Evolutionary conservation across 1,139 yeast genomes (phyloP).

Genomic region (Candida anutae): DNA sequence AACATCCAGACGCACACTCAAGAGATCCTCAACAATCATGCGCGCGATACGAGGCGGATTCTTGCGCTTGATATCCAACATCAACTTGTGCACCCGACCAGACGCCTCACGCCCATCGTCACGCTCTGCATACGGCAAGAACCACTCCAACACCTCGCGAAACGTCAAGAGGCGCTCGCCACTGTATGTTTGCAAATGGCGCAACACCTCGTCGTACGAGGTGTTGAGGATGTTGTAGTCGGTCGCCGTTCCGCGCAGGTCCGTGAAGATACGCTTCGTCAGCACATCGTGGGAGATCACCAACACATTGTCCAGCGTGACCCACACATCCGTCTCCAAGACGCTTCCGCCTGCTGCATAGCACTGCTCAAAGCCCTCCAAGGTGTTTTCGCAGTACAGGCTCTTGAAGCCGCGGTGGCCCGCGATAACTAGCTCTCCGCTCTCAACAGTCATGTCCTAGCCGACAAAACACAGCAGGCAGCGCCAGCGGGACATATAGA

Average conservation of each 20-base stretch:
- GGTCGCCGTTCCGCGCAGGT: constrained; percentile 31
- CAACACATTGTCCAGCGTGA: constrained; percentile 62
- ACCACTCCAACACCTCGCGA: constrained; percentile 52
- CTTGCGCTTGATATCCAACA: constrained; percentile 76
- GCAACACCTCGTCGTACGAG: constrained; percentile 32
- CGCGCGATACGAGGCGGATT: constrained; percentile 55
- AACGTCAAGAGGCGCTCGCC: constrained; percentile 61
- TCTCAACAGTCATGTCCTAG: too few relatives aligned
- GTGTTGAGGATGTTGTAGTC: constrained; percentile 34
- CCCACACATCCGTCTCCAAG: constrained; percentile 81
- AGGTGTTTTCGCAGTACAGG: constrained; percentile 70
- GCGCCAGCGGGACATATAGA: too few relatives aligned
- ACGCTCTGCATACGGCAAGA: constrained; percentile 27
- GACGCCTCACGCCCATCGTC: constrained; percentile 4
- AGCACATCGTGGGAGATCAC: constrained; percentile 70
- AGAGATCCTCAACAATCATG: constrained; percentile 43
- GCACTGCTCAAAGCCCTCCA: constrained; percentile 66
- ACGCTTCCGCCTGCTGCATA: constrained; percentile 59
- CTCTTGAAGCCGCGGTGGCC: constrained; percentile 52
- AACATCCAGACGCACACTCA: constrained; percentile 40
- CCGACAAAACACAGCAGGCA: too few relatives aligned
- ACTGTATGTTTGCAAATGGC: constrained; percentile 45
- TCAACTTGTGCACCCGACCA: constrained; percentile 31
- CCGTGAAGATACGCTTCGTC: constrained; percentile 56
- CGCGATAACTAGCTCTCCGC: constrained; percentile 25